These are phyloP conservation scores for Moesziomyces globuligerus DNA, from an alignment of 1,284 basidiomycete species.

Conservation along the genomic window DNA sequence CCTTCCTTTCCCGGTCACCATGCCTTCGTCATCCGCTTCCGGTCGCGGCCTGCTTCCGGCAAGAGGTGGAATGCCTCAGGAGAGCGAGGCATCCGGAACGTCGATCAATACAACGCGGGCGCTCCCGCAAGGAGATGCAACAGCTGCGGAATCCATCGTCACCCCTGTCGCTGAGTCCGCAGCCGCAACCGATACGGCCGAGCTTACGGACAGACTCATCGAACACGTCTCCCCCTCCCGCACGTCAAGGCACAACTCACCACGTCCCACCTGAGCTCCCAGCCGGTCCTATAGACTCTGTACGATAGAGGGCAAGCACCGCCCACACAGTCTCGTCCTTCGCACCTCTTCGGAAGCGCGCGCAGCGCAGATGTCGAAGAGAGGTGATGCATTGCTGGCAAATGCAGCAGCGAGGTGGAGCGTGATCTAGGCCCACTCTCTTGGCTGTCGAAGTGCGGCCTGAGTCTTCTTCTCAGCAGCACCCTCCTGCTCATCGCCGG, in stretches of 20 bases:
- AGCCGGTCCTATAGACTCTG: background rate
- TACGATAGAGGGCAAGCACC: background rate
- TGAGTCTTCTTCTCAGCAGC: constrained; percentile 47
- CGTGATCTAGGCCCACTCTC: constrained; percentile 51
- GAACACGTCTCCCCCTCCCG: constrained; percentile 4
- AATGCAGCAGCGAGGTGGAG: background rate
- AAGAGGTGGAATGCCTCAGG: background rate
- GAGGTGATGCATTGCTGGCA: background rate
- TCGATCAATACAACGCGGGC: too few relatives aligned
- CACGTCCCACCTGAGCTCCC: background rate
- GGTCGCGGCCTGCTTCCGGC: background rate
- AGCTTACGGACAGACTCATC: constrained; percentile 6
- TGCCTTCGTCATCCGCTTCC: background rate
- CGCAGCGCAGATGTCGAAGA: too few relatives aligned
- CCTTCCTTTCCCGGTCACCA: constrained; percentile 21
- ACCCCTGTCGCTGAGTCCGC: constrained; percentile 17
- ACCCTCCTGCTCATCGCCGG: constrained; percentile 21
- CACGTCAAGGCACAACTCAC: background rate
- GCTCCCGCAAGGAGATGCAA: constrained; percentile 2
- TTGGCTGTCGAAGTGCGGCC: constrained; percentile 47
- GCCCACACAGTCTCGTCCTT: too few relatives aligned
- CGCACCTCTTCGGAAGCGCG: too few relatives aligned
- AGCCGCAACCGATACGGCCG: background rate
- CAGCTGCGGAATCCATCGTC: constrained; percentile 28
- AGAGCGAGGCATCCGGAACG: background rate